Conservation (phyloP, 257 asterid species). For the Salvia miltiorrhiza region DNA sequence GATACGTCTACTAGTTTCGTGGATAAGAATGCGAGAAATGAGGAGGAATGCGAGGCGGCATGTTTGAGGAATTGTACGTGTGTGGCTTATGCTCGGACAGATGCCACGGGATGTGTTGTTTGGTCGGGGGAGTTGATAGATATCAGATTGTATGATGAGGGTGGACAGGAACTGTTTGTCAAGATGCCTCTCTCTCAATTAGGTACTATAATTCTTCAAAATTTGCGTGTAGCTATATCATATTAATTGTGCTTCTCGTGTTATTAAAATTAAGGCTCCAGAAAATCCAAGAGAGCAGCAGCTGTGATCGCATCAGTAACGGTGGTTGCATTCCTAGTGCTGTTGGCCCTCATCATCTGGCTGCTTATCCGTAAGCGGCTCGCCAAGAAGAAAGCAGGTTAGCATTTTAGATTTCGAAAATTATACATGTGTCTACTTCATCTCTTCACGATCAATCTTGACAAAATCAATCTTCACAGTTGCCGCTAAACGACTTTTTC, state of each 20-base stretch:
- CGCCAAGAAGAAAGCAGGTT: neutral
- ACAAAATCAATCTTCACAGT: neutral
- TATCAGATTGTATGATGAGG: slow-evolving; percentile 22
- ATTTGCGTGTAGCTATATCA: neutral
- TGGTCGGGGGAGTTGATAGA: slow-evolving; percentile 44
- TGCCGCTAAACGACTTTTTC: neutral
- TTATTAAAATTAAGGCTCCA: neutral
- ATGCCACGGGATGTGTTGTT: slow-evolving; percentile 22
- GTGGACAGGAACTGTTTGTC: slow-evolving; percentile 39
- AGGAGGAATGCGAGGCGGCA: slow-evolving; percentile 17
- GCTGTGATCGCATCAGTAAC: slow-evolving; percentile 14
- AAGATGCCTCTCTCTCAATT: slow-evolving; percentile 36
- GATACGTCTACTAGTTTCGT: slow-evolving; percentile 16
- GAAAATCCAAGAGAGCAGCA: neutral
- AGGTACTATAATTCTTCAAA: slow-evolving; percentile 11
- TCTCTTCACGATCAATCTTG: neutral
- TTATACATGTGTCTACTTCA: neutral
- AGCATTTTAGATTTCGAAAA: neutral
- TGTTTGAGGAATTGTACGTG: slow-evolving; percentile 41
- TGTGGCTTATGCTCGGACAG: slow-evolving; percentile 32
- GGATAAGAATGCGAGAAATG: slow-evolving; percentile 11
- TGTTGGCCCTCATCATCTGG: slow-evolving; percentile 5
- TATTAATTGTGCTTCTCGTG: neutral
- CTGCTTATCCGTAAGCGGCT: slow-evolving; percentile 6
- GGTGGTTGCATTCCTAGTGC: neutral